Conservation (phyloP, 768 basidiomycete genomes). For the Leccinum aurantiacum region DNA sequence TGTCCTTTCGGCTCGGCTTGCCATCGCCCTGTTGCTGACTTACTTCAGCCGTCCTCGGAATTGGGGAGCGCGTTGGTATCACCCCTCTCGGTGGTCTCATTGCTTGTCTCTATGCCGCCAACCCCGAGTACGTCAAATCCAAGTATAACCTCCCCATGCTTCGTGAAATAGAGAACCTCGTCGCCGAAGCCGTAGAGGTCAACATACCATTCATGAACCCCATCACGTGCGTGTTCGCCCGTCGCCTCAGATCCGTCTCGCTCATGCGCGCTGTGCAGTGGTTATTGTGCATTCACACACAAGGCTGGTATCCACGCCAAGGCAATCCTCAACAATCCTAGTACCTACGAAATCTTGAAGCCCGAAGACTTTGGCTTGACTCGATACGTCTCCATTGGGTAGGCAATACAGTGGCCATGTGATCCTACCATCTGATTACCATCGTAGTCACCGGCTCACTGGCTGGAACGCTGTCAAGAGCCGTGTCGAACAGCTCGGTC, state of each 20-base stretch:
- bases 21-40: background rate
- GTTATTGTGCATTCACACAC: slow-evolving; percentile 99
- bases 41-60: slow-evolving; percentile 81
- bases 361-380: slow-evolving; percentile 98
- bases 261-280: slow-evolving; percentile 47
- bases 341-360: slow-evolving; percentile 98
- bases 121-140: slow-evolving; percentile 98
- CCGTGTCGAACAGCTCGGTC: slow-evolving; percentile 94
- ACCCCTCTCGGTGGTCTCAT: slow-evolving; percentile 96
- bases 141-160: slow-evolving; percentile 99
- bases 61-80: slow-evolving; percentile 98
- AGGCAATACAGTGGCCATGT: slow-evolving; percentile 14
- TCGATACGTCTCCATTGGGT: slow-evolving; percentile 97
- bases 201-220: slow-evolving; percentile 97
- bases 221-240: slow-evolving; percentile 61
- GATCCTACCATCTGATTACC: slow-evolving; percentile 6
- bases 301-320: slow-evolving; percentile 99
- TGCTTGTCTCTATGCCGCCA: slow-evolving; percentile 93
- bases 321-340: slow-evolving; percentile 98
- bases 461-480: slow-evolving; percentile 99
- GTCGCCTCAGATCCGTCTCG: background rate
- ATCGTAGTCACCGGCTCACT: slow-evolving; percentile 80
- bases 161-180: slow-evolving; percentile 97
- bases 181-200: slow-evolving; percentile 98
- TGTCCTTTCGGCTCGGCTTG: slow-evolving; percentile 28